Base-by-base conservation (phyloP, 306 rosid genomes). In the Lathyrus tuberosus region DNA sequence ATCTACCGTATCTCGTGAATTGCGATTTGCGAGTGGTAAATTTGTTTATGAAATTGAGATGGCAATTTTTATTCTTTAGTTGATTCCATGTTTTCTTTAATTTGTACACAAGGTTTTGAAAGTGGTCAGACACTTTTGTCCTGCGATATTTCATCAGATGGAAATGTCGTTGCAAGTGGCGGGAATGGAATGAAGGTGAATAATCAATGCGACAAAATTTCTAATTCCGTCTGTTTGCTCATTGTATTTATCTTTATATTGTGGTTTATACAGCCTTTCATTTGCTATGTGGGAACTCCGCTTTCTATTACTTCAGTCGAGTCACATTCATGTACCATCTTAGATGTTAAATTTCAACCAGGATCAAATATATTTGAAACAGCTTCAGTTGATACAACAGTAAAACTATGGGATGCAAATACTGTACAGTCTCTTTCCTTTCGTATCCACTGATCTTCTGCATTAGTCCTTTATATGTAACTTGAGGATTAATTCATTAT, bases 151-250 rank as follows among this genome's bases (percentile, higher is more conserved):
- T n/a, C n/a, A n/a, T n/a, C 70, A 2, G 41, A 65, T 65, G 70
- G 70, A 65, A 44, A n/a, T 14, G 26, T 44, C 28, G 20, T 65
- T 11, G 70, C 70, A 8, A 65, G 70, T 65, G 70, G 40, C 8
- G 56, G 40, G n/a, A 0, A 0, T 14, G 42, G 10, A 20, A 9
- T 0, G n/a, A 26, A 65, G 70, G 70, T 65, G 26, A 65, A 14
- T 17, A 62, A 38, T 44, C 41, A 44, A 14, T 26, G 38, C 12
- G 10, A 24, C 26, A 8, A 65, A 24, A 8, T 26, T 65, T 43
- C 22, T 54, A 3, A 7, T 65, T 64, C 38, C 0, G 8, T 24
- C n/a, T 43, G 41, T 44, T 10, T 59, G n/a, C 0, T 0, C 0
- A 4, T 15, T 60, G 3, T 60, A 35, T 60, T 60, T 38, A 37